Percentiles rank a stretch among this genome's conserved stretches.
Conservation (phyloP, 2,329 filamentous ascomycete species). For the Pseudocercospora fuligena region DNA sequence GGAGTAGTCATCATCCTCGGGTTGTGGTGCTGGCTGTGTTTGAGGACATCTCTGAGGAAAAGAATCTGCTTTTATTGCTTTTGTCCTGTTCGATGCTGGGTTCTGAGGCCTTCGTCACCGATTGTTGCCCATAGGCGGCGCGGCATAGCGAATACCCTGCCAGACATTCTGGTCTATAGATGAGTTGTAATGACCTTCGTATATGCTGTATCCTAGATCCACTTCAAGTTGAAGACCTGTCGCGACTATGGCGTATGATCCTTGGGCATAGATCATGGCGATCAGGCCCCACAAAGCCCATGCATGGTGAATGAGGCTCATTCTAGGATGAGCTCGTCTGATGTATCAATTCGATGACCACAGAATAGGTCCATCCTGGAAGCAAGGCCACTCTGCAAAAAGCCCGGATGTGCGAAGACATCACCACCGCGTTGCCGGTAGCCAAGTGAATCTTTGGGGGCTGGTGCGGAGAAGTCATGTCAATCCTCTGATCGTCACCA, state of each 20-base stretch:
- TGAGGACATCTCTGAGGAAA: conserved; percentile 32
- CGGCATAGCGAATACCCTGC: not conserved
- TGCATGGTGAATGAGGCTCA: not conserved
- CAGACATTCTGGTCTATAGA: not conserved
- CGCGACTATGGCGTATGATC: not conserved
- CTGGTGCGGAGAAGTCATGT: not conserved
- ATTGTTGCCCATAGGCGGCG: not conserved
- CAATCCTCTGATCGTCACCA: not conserved
- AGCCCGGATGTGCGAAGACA: not conserved
- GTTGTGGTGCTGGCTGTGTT: conserved; percentile 6
- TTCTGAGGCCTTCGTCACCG: not conserved
- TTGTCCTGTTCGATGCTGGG: not conserved
- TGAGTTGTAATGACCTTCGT: not conserved
- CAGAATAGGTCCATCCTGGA: not conserved
- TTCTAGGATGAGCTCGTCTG: not conserved
- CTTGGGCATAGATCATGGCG: not conserved
- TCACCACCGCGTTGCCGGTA: not conserved
- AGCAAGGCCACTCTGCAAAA: not conserved
- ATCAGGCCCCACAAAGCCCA: not conserved
- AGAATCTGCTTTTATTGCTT: conserved; percentile 23
- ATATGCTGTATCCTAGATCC: not conserved
- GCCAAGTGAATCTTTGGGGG: not conserved
- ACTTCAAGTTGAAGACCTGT: not conserved
- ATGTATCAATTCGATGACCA: too few relatives aligned
- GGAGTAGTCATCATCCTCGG: conserved; percentile 8